Evolutionary conservation across 208 protist species (phyloP), one percentile per base, ranked within the genome.

Genomic region (Crithidia thermophila): DNA sequence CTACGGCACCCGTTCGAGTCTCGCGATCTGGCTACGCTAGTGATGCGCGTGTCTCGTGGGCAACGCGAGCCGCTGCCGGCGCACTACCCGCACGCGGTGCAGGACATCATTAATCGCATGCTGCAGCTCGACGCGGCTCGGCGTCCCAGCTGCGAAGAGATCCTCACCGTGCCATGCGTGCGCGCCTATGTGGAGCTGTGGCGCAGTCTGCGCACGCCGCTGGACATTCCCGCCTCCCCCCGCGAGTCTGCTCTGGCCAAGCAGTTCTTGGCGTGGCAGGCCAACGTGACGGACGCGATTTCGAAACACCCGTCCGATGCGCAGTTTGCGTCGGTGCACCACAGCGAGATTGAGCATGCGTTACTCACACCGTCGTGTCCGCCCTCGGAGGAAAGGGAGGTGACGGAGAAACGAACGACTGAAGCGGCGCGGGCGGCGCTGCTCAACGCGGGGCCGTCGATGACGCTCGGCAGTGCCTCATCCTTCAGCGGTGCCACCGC

Each of bases 1-100:
- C 80, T 96, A 25, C 82, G 85, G 13, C 94, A 95, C 66, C 91
- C 92, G 11, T 95, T 95, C 45, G 86, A 91, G 52, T 82, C 88
- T 28, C 77, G 77, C 42, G 88, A 97, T 27, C 76, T 97, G 10
- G 82, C 77, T 16, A 64, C 71, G 2, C 67, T 97, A 0, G 81
- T 95, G 50, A 73, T 94, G 75, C 87, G 85, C 11, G 84, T 97
- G n/a, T 87, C 78, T 37, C 73, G 75, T 27, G 90, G 87, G 16
- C 65, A 81, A 60, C 82, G 84, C 1, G 76, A 85, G 64, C 87
- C 82, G 21, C 72, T 93, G 2, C 87, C 90, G 2, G 16, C 66
- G 11, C 90, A 95, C 67, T 95, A 88, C 75, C 80, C 90, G 2
- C 37, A 42, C 0, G 60, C 71, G 31, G 61, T 95, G n/a, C 52